Percentiles rank a stretch among this genome's conserved stretches.
phyloP scores from a whole-genome alignment of 2,329 filamentous ascomycete species.

The Basipetospora chlamydospora region DNA sequence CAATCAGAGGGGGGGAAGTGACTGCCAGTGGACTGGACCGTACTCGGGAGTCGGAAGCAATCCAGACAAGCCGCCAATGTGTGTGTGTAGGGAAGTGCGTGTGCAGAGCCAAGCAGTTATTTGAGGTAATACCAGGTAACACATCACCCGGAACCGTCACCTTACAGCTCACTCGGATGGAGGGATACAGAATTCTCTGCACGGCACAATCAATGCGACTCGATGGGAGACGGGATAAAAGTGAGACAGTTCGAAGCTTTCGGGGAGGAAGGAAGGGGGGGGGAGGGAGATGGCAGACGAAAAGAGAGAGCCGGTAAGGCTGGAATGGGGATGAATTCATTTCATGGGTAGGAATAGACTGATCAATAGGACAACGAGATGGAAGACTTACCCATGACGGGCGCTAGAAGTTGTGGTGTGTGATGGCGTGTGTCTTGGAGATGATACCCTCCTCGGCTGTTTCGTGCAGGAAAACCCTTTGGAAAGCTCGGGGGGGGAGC shows the following conservation, averaged over 20 bases:
- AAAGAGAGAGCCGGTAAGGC: neutral
- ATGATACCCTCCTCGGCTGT: no score
- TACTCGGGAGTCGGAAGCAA: no score
- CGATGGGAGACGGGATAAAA: neutral
- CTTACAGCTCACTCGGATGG: neutral
- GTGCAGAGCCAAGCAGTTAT: no score
- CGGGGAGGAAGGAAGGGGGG: neutral
- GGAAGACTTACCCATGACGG: neutral
- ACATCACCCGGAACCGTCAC: constrained; percentile 5
- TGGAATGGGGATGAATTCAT: neutral
- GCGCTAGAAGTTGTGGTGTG: neutral
- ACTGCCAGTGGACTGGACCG: no score
- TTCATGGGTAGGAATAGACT: no score
- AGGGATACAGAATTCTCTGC: neutral
- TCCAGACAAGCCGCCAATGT: constrained; percentile 1
- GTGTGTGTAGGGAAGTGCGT: no score
- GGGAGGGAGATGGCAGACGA: neutral
- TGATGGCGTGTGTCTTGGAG: no score
- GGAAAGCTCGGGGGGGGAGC: no score
- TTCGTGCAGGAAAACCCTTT: no score
- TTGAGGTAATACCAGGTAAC: constrained; percentile 4
- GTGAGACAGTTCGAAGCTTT: no score
- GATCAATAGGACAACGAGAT: neutral
- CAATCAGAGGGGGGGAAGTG: neutral
- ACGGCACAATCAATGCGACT: neutral